Evolutionary conservation across 2,329 filamentous ascomycete genomes (phyloP), one percentile per base, ranked within the genome.

Genomic region (Chalaropsis ovoidea): DNA sequence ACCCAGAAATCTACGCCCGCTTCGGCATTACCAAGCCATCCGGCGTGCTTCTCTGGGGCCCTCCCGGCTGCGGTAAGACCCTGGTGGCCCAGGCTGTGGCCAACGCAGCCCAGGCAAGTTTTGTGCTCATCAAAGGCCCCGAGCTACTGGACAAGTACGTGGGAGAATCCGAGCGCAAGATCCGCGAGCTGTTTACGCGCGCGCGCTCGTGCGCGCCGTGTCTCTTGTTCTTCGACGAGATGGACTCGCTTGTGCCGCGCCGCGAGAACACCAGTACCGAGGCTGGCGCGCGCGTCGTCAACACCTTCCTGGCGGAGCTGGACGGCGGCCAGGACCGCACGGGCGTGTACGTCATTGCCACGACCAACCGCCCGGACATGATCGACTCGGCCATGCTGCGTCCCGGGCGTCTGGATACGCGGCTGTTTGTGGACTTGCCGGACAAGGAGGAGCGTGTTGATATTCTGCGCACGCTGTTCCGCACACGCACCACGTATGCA

Each of bases 101-200:
- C 65, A 95, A 95, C 74, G 91, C 96, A 74, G 92, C 89, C 7
- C 90, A 93, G 74, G 94, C 94, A 61, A 97, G 96, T 75, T 99
- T 99, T 78, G 99, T 99, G 75, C 91, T 90, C 63, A 90, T 99
- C 76, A 96, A 96, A 75, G 94, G 94, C 0, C 94, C 94, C 0
- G 94, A 99, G 74, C 80, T 99, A 10, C 82, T 99, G 58, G 97
- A 97, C 79, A 99, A 97, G 76, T 99, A 93, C 73, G 92, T 99
- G 10, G 94, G 94, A 70, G 94, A 99, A 76, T 95, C 90, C 6
- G 94, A 99, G 76, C 87, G 93, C 11, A 90, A 92, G 0, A 88
- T 99, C 1, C 86, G 94, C 24, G 90, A 95, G 73, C 88, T 97
- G 0, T 99, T 99, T 75, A 84, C 86, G 69, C 87, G 93, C 17